These are phyloP conservation scores for Aspergillus neoniger DNA, from an alignment of 2,329 filamentous ascomycete species.

Conservation along the genomic window DNA sequence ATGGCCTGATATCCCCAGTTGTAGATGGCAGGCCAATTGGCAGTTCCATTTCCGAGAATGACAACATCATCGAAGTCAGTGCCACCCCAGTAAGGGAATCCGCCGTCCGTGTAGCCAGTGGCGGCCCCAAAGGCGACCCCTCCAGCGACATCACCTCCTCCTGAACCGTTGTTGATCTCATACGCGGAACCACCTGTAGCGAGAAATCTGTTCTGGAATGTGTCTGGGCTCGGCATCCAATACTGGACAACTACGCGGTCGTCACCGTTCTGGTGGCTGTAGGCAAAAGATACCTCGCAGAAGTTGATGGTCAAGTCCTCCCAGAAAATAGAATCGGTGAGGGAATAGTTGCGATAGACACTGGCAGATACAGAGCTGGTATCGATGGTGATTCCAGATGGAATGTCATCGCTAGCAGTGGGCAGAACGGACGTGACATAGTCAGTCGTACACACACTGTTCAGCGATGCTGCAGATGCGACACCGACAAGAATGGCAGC, in stretches of 20 bases:
- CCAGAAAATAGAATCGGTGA: background rate
- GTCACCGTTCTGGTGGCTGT: background rate
- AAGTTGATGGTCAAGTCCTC: slow-evolving; percentile 3
- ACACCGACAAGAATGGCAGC: background rate
- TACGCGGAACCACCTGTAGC: background rate
- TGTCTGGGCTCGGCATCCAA: background rate
- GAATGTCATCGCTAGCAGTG: background rate
- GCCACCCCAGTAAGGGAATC: background rate
- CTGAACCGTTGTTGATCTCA: slow-evolving; percentile 2
- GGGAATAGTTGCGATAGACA: background rate
- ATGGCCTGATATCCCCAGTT: slow-evolving; percentile 3
- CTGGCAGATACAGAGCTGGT: background rate
- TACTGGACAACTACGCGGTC: slow-evolving; percentile 1
- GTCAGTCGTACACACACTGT: background rate
- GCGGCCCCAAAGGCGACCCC: background rate
- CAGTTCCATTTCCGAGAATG: background rate
- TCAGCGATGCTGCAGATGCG: background rate
- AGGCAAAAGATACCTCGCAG: slow-evolving; percentile 1
- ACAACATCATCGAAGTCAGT: background rate
- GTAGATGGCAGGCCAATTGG: slow-evolving; percentile 2
- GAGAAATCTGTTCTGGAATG: background rate
- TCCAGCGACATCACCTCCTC: background rate
- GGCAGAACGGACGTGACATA: slow-evolving; percentile 1
- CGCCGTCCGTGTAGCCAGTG: background rate
- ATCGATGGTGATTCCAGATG: background rate